phyloP scores from a whole-genome alignment of 2,329 filamentous ascomycete species.

The Colletotrichum scovillei region DNA sequence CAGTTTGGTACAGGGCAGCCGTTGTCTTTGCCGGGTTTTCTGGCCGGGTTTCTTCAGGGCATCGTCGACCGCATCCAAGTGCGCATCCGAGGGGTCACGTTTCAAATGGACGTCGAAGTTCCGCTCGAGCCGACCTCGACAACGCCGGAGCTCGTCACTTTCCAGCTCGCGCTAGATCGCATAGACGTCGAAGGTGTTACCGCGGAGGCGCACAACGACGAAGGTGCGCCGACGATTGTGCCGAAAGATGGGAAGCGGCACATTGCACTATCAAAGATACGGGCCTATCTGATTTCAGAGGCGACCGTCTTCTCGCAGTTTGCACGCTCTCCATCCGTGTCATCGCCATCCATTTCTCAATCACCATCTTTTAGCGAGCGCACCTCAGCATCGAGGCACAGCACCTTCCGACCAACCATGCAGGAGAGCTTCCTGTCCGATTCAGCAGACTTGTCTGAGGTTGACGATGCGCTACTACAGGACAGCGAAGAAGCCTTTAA shows the following conservation, averaged over 20 bases:
- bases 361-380: slow-evolving; percentile 53
- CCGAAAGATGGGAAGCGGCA: slow-evolving; percentile 74
- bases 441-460: slow-evolving; percentile 47
- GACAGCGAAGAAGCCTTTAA: slow-evolving; percentile 68
- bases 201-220: slow-evolving; percentile 44
- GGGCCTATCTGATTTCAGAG: slow-evolving; percentile 75
- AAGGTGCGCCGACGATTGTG: slow-evolving; percentile 48
- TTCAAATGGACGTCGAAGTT: slow-evolving; percentile 73
- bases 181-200: slow-evolving; percentile 77
- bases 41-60: slow-evolving; percentile 79
- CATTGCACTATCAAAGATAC: slow-evolving; percentile 71
- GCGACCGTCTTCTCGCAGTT: slow-evolving; percentile 73
- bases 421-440: slow-evolving; percentile 43
- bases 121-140: slow-evolving; percentile 60
- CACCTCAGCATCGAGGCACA: slow-evolving; percentile 39
- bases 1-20: slow-evolving; percentile 77
- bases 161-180: slow-evolving; percentile 73
- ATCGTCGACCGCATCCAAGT: slow-evolving; percentile 79
- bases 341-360: slow-evolving; percentile 64
- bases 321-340: slow-evolving; percentile 60
- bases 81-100: slow-evolving; percentile 71
- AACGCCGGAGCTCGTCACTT: slow-evolving; percentile 66
- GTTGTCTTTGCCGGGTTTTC: slow-evolving; percentile 75
- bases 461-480: slow-evolving; percentile 47
- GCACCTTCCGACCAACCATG: slow-evolving; percentile 36